A percentile compares a stretch with the other conserved stretches of the same genome.
Conservation (phyloP, 140 eudicot genomes). For the Eryngium alpinum region DNA sequence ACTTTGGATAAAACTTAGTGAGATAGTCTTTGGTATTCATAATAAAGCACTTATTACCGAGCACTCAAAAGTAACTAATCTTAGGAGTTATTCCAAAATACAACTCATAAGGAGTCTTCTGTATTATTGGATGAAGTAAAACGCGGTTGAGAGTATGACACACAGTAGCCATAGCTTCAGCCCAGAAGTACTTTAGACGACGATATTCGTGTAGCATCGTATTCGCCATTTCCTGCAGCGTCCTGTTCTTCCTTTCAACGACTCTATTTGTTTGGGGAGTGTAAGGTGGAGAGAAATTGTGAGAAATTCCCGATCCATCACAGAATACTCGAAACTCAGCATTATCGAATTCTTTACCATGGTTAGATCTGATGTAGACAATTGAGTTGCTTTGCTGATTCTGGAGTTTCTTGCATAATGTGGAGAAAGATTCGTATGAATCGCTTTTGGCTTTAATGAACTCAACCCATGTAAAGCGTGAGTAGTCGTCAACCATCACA, state of each 20-base stretch:
- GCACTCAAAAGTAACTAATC: no score
- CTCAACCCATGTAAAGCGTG: neutral
- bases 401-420: neutral
- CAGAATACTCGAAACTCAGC: neutral
- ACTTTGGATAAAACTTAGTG: no score
- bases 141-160: no score
- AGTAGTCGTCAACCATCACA: neutral
- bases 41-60: no score
- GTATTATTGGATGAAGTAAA: no score
- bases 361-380: neutral
- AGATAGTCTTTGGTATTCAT: no score
- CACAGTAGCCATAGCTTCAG: no score
- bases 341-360: neutral
- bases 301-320: neutral
- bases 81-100: no score
- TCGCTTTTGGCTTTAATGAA: neutral
- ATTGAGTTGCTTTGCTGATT: neutral
- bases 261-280: slow-evolving; percentile 10
- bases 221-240: no score
- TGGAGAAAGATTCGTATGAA: neutral
- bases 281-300: neutral
- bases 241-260: neutral
- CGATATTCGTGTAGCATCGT: no score
- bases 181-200: no score
- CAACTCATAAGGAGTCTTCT: no score